phyloP scores from a whole-genome alignment of 1,284 basidiomycete genomes.

The Ustilago nuda region DNA sequence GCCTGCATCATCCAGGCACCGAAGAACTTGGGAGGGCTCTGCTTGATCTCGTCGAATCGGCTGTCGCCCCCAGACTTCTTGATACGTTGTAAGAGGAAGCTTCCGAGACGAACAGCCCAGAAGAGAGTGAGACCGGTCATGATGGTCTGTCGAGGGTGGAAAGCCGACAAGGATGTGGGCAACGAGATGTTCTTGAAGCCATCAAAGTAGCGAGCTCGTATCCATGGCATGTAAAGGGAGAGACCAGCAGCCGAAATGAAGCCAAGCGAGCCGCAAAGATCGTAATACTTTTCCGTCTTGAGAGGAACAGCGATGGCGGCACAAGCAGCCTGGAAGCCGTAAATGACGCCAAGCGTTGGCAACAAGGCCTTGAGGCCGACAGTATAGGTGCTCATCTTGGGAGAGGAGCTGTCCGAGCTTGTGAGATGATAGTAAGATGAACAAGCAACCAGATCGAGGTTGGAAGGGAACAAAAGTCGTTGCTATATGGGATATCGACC shows the following conservation, averaged over 20 bases:
- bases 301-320: conserved; percentile 48
- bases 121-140: conserved; percentile 74
- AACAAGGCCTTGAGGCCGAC: conserved; percentile 53
- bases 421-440: no score
- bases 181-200: conserved; percentile 46
- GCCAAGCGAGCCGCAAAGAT: conserved; percentile 74
- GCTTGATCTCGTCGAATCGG: conserved; percentile 79
- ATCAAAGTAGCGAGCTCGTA: conserved; percentile 42
- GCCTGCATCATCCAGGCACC: conserved; percentile 81
- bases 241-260: conserved; percentile 77
- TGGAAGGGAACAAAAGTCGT: background rate
- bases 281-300: conserved; percentile 64
- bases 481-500: background rate
- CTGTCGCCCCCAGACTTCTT: conserved; percentile 75
- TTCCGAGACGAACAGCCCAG: conserved; percentile 77
- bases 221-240: conserved; percentile 74
- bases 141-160: conserved; percentile 76
- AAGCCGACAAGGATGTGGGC: conserved; percentile 69
- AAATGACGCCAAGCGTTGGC: conserved; percentile 58
- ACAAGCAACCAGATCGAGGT: background rate
- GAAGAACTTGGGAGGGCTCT: conserved; percentile 75
- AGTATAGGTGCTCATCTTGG: conserved; percentile 46
- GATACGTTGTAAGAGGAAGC: conserved; percentile 75
- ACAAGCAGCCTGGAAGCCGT: conserved; percentile 57
- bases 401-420: background rate